These are phyloP conservation scores for Epichloe gansuensis DNA, from an alignment of 2,329 filamentous ascomycete genomes.

Conservation along the genomic window DNA sequence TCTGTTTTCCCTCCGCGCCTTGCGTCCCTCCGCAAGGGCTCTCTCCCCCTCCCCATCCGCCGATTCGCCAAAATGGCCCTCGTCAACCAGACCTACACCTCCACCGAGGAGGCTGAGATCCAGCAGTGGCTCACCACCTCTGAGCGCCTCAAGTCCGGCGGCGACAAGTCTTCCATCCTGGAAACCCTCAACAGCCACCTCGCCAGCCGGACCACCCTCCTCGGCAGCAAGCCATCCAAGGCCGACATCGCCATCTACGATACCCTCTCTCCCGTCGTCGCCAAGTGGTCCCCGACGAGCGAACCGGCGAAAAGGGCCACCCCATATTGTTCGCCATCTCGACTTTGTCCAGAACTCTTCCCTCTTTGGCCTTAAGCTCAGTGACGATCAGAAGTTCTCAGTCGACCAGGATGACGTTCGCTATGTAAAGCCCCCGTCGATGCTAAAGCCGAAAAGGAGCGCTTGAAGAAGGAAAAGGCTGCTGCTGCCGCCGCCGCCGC, in stretches of 20 bases:
- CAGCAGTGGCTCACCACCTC: slow-evolving; percentile 78
- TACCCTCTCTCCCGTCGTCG: slow-evolving; percentile 62
- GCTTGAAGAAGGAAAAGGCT: slow-evolving; percentile 91
- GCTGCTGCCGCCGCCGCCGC: slow-evolving; percentile 54
- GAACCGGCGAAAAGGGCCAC: slow-evolving; percentile 77
- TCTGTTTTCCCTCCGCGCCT: slow-evolving; percentile 32
- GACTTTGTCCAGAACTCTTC: slow-evolving; percentile 91
- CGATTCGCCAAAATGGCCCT: slow-evolving; percentile 49
- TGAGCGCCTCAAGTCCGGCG: slow-evolving; percentile 46
- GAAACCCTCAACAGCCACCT: slow-evolving; percentile 77
- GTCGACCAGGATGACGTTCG: slow-evolving; percentile 71
- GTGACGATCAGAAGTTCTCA: slow-evolving; percentile 60
- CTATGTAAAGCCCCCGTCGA: slow-evolving; percentile 81
- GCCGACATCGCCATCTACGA: slow-evolving; percentile 79
- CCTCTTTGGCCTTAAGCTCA: slow-evolving; percentile 58
- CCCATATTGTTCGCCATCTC: slow-evolving; percentile 80
- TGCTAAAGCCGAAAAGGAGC: slow-evolving; percentile 90
- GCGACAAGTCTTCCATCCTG: slow-evolving; percentile 56
- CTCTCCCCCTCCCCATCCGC: slow-evolving; percentile 21
- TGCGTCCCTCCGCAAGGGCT: slow-evolving; percentile 21
- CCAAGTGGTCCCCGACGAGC: slow-evolving; percentile 74
- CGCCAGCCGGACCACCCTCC: slow-evolving; percentile 74
- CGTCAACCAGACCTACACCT: slow-evolving; percentile 56
- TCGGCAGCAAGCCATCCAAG: slow-evolving; percentile 79
- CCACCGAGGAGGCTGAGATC: slow-evolving; percentile 75